Conservation (phyloP, 192 early-diverging fungal species). For the Linnemannia hyalina region DNA sequence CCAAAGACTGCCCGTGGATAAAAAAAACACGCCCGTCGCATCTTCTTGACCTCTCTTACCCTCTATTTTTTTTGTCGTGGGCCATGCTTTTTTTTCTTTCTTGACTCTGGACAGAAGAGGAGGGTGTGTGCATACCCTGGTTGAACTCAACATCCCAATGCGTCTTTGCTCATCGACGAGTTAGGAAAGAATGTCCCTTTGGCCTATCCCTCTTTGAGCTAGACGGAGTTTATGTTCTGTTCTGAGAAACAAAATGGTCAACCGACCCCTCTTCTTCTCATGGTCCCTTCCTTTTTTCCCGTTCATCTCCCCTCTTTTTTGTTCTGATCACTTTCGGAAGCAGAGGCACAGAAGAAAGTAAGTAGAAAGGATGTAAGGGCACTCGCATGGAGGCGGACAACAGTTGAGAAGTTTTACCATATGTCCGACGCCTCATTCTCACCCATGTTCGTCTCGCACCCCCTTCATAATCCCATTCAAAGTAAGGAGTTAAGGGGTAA, state of each 20-base stretch:
- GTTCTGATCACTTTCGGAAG: neutral
- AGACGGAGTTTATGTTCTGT: neutral
- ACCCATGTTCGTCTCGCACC: neutral
- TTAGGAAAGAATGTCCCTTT: slow-evolving; percentile 1
- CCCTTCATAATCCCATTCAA: neutral
- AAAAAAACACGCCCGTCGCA: neutral
- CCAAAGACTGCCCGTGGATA: neutral
- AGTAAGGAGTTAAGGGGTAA: neutral
- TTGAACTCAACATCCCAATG: neutral
- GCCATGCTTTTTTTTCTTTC: neutral
- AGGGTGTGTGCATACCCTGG: neutral
- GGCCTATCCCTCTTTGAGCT: neutral
- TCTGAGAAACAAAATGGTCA: slow-evolving; percentile 6
- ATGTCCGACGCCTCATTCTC: neutral
- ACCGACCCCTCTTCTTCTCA: neutral
- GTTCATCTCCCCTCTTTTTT: neutral
- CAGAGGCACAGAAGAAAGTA: neutral
- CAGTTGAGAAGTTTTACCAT: neutral
- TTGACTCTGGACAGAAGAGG: neutral
- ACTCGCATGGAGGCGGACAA: too few species aligned
- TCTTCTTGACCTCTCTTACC: neutral
- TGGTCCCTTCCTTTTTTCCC: neutral
- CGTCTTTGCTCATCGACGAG: neutral
- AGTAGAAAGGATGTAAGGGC: neutral
- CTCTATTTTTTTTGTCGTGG: neutral